phyloP scores from a whole-genome alignment of 495 filamentous ascomycete species.

The Tuber melanosporum region DNA sequence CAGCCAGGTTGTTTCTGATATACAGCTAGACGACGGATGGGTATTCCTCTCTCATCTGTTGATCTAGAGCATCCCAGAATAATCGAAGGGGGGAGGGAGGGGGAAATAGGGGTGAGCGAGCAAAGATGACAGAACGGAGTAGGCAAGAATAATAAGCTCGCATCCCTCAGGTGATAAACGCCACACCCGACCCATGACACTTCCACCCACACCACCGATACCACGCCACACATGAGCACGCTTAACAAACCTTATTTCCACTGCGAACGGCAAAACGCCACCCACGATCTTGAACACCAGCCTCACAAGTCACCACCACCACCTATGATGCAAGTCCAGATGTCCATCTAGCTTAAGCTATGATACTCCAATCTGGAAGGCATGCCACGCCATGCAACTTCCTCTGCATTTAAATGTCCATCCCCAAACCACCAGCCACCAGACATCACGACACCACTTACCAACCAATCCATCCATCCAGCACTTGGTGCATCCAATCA shows the following conservation, averaged over 20 bases:
- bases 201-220: not conserved
- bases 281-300: not conserved
- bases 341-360: not conserved
- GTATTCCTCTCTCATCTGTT: not conserved
- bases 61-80: not conserved
- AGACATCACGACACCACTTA: not conserved
- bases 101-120: too few species aligned
- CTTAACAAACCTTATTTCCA: constrained; percentile 2
- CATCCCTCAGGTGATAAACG: not conserved
- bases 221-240: not conserved
- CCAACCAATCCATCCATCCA: not conserved
- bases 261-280: not conserved
- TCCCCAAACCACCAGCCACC: not conserved
- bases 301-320: not conserved
- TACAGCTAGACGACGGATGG: not conserved
- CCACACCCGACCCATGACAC: not conserved
- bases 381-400: not conserved
- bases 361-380: not conserved
- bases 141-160: not conserved
- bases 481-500: not conserved
- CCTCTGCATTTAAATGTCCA: not conserved
- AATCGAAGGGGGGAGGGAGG: too few species aligned
- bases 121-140: too few species aligned
- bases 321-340: not conserved
- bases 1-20: not conserved